Base-by-base conservation (phyloP, 2,329 filamentous ascomycete genomes). In the Dothiorella sarmentorum region DNA sequence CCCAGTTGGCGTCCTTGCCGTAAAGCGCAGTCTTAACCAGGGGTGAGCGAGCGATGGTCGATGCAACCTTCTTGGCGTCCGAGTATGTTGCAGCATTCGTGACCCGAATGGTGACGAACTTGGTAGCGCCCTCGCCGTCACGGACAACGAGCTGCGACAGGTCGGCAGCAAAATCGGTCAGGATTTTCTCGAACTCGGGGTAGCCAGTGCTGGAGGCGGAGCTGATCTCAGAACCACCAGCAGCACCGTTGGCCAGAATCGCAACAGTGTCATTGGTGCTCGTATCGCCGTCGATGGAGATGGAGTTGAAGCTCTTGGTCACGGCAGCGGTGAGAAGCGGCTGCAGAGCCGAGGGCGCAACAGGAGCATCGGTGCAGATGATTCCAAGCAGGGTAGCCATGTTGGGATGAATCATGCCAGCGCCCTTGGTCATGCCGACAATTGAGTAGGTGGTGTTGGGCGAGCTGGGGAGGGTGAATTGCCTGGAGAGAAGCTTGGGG, bases 401-500 rank as follows among this genome's bases (percentile, higher is more conserved):
- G 79, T 99, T 97, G 47, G 94, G 94, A 71, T 97, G 92, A 73
- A 99, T 96, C 94, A 99, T 99, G 69, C 94, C 94, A 4, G 94
- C 94, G 59, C 94, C 94, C 78, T 99, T 99, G 68, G 93, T 96
- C 85, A 96, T 95, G 66, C 94, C 94, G 11, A 90, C 91, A 51
- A 99, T 88, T 66, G 84, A 82, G 77, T 96, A 99, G 71, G 88
- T 86, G 51, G 85, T 79, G 17, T 80, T 80, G 0, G 89, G 85
- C 3, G 89, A 89, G 1, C 89, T 92, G 3, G 94, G 92, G 29
- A 99, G 84, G 26, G 80, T 85, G 75, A 97, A 99, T 13, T 85
- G 85, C 65, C 83, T 85, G 18, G 92, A 97, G 66, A 93, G 81
- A 63, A 99, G 86, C 77, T 99, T 99, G 60, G 94, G 94, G 74